Evolutionary conservation across 1,284 basidiomycete genomes (phyloP), one percentile per base, ranked within the genome.

Genomic region (Tilletia walkeri): DNA sequence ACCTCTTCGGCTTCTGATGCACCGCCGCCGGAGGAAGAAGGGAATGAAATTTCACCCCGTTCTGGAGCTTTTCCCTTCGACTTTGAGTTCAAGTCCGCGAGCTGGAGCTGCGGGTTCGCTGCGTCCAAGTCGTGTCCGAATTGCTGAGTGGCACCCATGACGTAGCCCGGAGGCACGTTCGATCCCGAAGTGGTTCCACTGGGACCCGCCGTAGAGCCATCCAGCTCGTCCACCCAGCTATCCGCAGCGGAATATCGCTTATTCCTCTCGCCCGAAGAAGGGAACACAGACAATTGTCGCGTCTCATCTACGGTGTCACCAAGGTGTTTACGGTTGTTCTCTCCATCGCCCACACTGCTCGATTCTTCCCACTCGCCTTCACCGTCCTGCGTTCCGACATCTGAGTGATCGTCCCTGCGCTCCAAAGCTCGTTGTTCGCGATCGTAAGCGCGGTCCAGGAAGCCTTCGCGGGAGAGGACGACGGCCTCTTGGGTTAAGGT

Each of bases 401-500:
- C 53, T 16, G 20, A 14, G 54, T 39, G 34, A 34, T 69, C 56
- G 47, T 70, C 56, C 67, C 50, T 34, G 30, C 61, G 49, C 38
- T 50, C 41, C 30, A 70, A 20, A 7, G 48, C 38, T 24, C 66
- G 41, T 48, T 70, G 66, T 50, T 70, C 68, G 41, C 61, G 59
- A 30, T 70, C 63, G 38, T 54, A 70, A 3, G 68, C 70, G 20
- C 53, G 34, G 18, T 75, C 72, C 4, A 75, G 56, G 45, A 69
- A 68, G 14, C 67, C 68, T 47, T 80, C 76, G 10, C 79, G 70
- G 4, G 79, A 79, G 3, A 80, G 74, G 30, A 84, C 82, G 18
- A 84, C 81, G n/a, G 84, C 83, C 69, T 84, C 80, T 65, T 85
- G 84, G 4, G 82, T 75, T 7, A 85, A 70, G 3, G 84, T 83